Base-by-base conservation (phyloP, 2,329 filamentous ascomycete species). In the Xylariaceae sp. region DNA sequence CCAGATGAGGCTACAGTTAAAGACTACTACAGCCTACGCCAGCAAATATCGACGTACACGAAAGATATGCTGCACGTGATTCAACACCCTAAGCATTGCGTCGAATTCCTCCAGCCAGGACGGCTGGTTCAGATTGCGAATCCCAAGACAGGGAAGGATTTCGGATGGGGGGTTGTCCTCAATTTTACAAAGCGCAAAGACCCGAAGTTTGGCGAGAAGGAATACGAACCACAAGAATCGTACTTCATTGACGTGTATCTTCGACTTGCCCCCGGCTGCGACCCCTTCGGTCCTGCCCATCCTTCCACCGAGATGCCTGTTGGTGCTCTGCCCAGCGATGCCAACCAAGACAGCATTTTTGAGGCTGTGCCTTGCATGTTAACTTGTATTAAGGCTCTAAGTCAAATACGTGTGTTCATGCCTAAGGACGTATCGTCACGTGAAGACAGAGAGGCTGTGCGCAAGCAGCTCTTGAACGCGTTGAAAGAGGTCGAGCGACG, bases 11-110 rank as follows among this genome's bases (percentile, higher is more conserved):
- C 83, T 4, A 91, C 87, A 0, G 89, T 99, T 70, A 92, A 92
- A 70, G 93, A 97, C 58, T 99, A 99, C 73, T 96, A 96, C 72
- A 89, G 92, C 44, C 78, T 97, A 37, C 84, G 93, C 53, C 87
- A 95, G 67, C 90, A 95, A 63, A 81, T 99, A 26, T 87, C 90
- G 56, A 82, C 80, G 3, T 96, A 94, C 69, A 89, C 87, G 13
- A 89, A 90, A 63, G 92, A 99, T 59, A 95, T 97, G 87, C 85
- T 91, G 15, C 81, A 87, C 42, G 92, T 97, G 33, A 94, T 97
- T 60, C 95, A 91, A 65, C 92, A 96, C 66, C 94, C 94, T 0
- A 89, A 87, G 60, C 88, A 97, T 74, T 91, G 89, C 64, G 72
- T 93, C 29, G 85, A 88, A 41, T 99, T 91, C 70, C 77, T 99